phyloP scores from a whole-genome alignment of 495 filamentous ascomycete species.

The Cairneyella variabilis region DNA sequence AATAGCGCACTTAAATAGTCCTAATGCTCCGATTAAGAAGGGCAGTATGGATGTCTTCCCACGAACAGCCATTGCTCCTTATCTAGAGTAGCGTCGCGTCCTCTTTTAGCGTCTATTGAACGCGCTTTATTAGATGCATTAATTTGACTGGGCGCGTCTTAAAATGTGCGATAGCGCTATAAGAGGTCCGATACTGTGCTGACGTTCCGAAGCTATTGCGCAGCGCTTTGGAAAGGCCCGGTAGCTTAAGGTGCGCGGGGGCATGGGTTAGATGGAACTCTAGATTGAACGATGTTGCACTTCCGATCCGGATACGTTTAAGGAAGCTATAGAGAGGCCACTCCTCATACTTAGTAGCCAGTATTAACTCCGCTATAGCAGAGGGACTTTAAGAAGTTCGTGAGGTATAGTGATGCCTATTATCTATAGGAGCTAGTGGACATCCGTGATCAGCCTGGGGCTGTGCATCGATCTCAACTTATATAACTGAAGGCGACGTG shows the following conservation, averaged over 20 bases:
- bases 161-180: slow-evolving; percentile 4
- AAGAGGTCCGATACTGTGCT: slow-evolving; percentile 1
- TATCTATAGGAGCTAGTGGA: too few relatives aligned
- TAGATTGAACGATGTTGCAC: too few relatives aligned
- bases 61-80: not conserved
- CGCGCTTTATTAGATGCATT: not conserved
- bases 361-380: not conserved
- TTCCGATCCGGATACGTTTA: too few relatives aligned
- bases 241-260: slow-evolving; percentile 8
- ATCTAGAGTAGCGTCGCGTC: slow-evolving; percentile 1
- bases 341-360: too few relatives aligned
- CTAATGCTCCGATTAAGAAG: not conserved
- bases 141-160: slow-evolving; percentile 10
- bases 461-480: too few relatives aligned
- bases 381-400: too few relatives aligned
- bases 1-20: not conserved
- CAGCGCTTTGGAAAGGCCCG: slow-evolving; percentile 6
- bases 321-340: too few relatives aligned
- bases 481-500: too few relatives aligned
- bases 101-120: slow-evolving; percentile 10
- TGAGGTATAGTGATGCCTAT: too few relatives aligned
- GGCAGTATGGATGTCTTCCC: not conserved
- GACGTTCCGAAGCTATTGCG: not conserved
- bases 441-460: too few relatives aligned
- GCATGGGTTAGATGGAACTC: slow-evolving; percentile 5